Evolutionary conservation across 2,329 filamentous ascomycete species (phyloP).

Genomic region (Aspergillus eucalypticola): DNA sequence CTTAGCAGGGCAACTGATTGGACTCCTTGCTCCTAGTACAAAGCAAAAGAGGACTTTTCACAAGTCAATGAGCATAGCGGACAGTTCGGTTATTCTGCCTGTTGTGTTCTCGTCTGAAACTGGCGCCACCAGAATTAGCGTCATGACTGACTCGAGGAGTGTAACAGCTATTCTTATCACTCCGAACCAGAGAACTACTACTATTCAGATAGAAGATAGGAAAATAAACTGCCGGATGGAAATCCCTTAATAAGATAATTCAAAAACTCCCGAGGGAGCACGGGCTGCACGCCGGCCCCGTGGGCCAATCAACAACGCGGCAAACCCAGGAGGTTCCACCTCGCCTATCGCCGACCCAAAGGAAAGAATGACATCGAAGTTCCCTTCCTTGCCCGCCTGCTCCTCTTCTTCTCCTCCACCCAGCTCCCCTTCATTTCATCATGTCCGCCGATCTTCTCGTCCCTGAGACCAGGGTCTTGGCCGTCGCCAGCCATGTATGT

Average conservation of each 20-base stretch:
- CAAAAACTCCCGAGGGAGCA: background rate
- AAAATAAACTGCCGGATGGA: background rate
- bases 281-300: conserved; percentile 3
- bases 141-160: background rate
- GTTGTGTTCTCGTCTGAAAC: background rate
- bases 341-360: conserved; percentile 9
- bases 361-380: background rate
- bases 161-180: background rate
- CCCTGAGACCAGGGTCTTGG: conserved; percentile 71
- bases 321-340: background rate
- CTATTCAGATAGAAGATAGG: background rate
- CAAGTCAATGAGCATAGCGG: background rate
- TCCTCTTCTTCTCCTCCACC: conserved; percentile 7
- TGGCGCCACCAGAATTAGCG: no score
- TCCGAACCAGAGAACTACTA: background rate
- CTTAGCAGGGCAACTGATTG: conserved; percentile 6
- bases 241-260: no score
- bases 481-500: conserved; percentile 89
- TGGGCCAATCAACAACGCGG: background rate
- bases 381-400: background rate
- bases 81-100: background rate
- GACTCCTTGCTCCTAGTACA: background rate
- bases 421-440: conserved; percentile 12
- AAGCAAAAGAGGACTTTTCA: no score
- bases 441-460: conserved; percentile 46